These are phyloP conservation scores for Arabis hirsuta DNA, from an alignment of 345 rosid genomes.

Conservation along the genomic window DNA sequence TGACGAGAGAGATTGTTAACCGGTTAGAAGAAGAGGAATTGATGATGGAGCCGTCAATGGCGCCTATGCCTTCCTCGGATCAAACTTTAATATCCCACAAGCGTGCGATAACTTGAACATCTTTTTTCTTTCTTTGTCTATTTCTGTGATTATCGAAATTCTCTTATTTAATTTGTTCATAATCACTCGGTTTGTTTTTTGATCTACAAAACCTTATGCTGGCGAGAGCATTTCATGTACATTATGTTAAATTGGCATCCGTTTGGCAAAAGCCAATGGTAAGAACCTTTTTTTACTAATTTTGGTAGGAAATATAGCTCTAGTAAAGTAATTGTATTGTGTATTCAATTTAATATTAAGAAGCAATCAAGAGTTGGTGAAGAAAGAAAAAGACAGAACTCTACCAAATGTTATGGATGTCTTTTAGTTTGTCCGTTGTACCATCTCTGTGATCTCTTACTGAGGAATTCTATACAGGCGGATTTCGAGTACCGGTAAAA, in stretches of 20 bases:
- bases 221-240: conserved; percentile 23
- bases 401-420: conserved; percentile 1
- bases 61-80: conserved; percentile 27
- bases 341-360: not conserved
- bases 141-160: not conserved
- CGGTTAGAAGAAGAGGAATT: conserved; percentile 29
- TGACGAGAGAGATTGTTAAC: conserved; percentile 17
- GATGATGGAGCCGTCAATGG: conserved; percentile 34
- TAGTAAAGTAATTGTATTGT: not conserved
- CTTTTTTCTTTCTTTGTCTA: not conserved
- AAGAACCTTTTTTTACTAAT: not conserved
- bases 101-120: not conserved
- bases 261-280: conserved; percentile 1
- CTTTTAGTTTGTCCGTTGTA: not conserved
- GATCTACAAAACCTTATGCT: conserved; percentile 23
- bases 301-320: not conserved
- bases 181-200: conserved; percentile 1
- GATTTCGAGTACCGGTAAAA: not conserved
- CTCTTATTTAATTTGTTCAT: conserved; percentile 24
- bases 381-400: conserved; percentile 11
- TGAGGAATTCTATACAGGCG: not conserved
- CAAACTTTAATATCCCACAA: conserved; percentile 28
- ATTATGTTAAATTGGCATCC: conserved; percentile 29
- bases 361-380: conserved; percentile 20
- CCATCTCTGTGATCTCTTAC: not conserved